These are phyloP conservation scores for Chenopodium berlandieri DNA, from an alignment of 148 eudicot species.

Conservation along the genomic window DNA sequence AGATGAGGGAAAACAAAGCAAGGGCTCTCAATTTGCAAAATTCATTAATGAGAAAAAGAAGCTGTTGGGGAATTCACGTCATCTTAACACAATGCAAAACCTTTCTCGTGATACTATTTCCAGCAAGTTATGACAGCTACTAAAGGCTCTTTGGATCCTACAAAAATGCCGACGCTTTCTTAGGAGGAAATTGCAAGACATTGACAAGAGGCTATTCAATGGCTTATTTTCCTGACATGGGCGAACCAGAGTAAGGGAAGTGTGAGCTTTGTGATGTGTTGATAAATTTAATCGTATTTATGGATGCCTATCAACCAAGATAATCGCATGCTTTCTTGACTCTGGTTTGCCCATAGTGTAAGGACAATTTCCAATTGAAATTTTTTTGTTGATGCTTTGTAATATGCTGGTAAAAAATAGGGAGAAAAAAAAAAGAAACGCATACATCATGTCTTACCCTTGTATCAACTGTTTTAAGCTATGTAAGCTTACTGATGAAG, in stretches of 20 bases:
- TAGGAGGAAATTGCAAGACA: neutral
- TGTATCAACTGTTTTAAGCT: neutral
- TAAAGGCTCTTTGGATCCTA: neutral
- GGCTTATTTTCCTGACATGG: neutral
- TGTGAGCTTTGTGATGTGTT: too few species aligned
- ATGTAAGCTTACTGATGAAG: neutral
- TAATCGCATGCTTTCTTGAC: too few species aligned
- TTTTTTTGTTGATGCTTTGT: too few species aligned
- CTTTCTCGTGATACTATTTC: slow-evolving; percentile 37
- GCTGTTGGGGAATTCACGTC: slow-evolving; percentile 37
- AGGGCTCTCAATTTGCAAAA: slow-evolving; percentile 85
- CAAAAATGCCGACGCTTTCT: neutral
- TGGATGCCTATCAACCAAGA: neutral
- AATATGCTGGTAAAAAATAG: too few species aligned
- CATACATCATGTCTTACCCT: too few species aligned
- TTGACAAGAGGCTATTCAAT: neutral
- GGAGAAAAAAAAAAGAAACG: too few species aligned
- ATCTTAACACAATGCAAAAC: slow-evolving; percentile 32
- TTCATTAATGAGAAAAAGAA: slow-evolving; percentile 67
- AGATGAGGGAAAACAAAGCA: slow-evolving; percentile 39
- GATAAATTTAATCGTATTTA: too few species aligned
- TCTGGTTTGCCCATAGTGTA: too few species aligned
- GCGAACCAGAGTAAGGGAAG: too few species aligned
- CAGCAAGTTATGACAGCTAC: slow-evolving; percentile 66
- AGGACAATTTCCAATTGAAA: too few species aligned